phyloP scores from a whole-genome alignment of 345 rosid species.

The Eucalyptus guilfoylei region DNA sequence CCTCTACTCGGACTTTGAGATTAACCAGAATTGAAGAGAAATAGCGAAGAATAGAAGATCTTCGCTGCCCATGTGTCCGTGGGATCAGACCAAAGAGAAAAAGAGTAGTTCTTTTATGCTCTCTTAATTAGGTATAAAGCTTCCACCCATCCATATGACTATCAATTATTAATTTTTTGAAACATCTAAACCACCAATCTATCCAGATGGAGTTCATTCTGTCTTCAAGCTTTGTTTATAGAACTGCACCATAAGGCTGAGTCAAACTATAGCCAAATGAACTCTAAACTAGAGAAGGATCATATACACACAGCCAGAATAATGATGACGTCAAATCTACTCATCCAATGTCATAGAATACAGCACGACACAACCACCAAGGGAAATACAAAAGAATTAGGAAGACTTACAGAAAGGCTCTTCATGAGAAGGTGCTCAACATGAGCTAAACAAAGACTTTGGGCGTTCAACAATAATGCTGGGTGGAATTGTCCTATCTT shows the following conservation, averaged over 20 bases:
- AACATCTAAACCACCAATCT: not conserved
- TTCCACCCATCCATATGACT: no score
- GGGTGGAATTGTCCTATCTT: slow-evolving; percentile 89
- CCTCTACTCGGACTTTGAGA: slow-evolving; percentile 42
- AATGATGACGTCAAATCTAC: not conserved
- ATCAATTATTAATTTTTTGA: no score
- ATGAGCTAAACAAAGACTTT: slow-evolving; percentile 64
- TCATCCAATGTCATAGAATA: not conserved
- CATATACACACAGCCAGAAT: not conserved
- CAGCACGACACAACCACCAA: no score
- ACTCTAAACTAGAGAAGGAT: not conserved
- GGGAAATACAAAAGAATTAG: no score
- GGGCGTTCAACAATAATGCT: slow-evolving; percentile 78
- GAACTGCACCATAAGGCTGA: not conserved
- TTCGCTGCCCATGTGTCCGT: not conserved
- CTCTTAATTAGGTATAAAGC: no score
- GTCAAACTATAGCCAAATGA: not conserved
- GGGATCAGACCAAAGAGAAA: not conserved
- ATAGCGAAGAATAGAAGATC: accelerated
- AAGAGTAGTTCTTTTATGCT: not conserved
- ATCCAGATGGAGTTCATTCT: no score
- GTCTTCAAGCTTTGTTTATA: not conserved
- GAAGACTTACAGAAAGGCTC: slow-evolving; percentile 72
- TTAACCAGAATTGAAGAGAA: not conserved
- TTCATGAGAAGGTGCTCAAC: slow-evolving; percentile 98